Conservation (phyloP, 225 moss, liverwort and hornwort genomes). For the Physcomitrium patens region DNA sequence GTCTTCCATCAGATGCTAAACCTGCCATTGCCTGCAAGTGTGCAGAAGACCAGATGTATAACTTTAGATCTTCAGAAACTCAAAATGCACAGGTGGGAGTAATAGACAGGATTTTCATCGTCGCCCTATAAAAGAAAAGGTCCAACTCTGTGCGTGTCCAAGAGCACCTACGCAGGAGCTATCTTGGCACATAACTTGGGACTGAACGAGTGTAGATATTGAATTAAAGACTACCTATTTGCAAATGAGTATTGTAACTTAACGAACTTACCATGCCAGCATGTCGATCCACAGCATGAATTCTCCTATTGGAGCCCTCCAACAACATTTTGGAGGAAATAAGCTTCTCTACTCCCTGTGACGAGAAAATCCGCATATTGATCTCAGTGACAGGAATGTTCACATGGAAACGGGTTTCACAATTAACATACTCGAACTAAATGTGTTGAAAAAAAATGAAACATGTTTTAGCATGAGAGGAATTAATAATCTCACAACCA, state of each 20-base stretch:
- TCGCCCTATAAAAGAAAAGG: not conserved
- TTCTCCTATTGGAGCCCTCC: constrained; percentile 96
- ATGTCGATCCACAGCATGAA: constrained; percentile 91
- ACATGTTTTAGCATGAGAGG: not conserved
- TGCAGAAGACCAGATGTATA: not conserved
- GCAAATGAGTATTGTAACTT: not conserved
- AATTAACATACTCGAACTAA: constrained; percentile 1
- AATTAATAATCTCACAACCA: constrained; percentile 1
- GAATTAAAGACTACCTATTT: not conserved
- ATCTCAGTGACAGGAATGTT: not conserved
- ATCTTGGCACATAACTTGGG: not conserved
- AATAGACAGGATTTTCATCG: not conserved
- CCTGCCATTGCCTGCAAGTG: constrained; percentile 80
- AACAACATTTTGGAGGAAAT: constrained; percentile 93
- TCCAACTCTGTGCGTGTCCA: not conserved
- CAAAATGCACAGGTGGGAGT: not conserved
- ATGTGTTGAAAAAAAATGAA: not conserved
- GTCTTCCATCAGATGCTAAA: constrained; percentile 91
- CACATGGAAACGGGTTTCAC: not conserved
- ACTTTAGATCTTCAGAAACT: not conserved
- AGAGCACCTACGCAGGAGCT: not conserved
- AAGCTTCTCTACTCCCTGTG: constrained; percentile 91
- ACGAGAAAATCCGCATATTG: not conserved
- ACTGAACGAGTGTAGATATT: not conserved
- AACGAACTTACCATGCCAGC: constrained; percentile 76